Conservation (phyloP, 495 filamentous ascomycete species). For the Bryoglossum gracile region DNA sequence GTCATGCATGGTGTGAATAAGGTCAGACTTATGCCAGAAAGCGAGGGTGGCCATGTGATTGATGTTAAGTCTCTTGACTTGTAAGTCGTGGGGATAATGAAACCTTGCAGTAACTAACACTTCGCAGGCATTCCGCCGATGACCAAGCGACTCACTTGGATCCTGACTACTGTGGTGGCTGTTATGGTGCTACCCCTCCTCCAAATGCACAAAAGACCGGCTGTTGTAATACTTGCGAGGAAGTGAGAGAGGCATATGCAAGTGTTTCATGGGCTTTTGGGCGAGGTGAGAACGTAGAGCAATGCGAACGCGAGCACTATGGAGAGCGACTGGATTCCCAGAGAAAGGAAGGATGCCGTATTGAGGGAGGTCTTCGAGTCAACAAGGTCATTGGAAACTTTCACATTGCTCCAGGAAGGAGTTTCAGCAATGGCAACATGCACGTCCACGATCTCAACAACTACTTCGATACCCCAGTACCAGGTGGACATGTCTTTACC, state of each 20-base stretch:
- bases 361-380: conserved; percentile 86
- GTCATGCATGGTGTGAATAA: conserved; percentile 89
- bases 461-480: conserved; percentile 64
- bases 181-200: conserved; percentile 77
- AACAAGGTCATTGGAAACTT: conserved; percentile 99
- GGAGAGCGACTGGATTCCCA: conserved; percentile 77
- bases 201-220: conserved; percentile 60
- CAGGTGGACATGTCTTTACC: conserved; percentile 71
- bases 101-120: conserved; percentile 1
- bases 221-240: conserved; percentile 95
- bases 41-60: conserved; percentile 73
- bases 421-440: conserved; percentile 89
- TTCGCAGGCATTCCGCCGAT: conserved; percentile 46
- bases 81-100: conserved; percentile 33
- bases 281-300: conserved; percentile 83
- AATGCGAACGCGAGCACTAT: conserved; percentile 94
- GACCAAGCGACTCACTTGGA: conserved; percentile 75
- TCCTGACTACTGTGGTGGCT: conserved; percentile 87
- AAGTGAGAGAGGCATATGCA: conserved; percentile 92
- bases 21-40: conserved; percentile 63
- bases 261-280: conserved; percentile 86
- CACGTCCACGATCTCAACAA: conserved; percentile 96
- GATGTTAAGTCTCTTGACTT: conserved; percentile 66
- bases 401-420: conserved; percentile 92
- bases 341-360: conserved; percentile 85